Evolutionary conservation across 1,139 yeast species (phyloP).

Genomic region (Casaregolazyma suthepensis): DNA sequence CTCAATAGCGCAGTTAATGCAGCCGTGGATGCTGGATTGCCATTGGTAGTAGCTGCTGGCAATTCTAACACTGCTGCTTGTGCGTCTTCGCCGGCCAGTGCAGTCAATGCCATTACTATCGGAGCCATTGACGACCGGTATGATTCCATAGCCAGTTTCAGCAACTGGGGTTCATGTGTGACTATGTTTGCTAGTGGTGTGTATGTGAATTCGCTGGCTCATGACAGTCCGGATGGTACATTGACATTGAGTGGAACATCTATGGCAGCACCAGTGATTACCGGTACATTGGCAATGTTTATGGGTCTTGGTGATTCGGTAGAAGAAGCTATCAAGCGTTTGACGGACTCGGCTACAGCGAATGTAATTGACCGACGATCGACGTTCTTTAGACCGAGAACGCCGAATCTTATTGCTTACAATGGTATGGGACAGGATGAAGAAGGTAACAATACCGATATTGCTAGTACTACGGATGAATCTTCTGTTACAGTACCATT

Average conservation of each 20-base stretch:
- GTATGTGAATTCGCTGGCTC: slow-evolving; percentile 38
- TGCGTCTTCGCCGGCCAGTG: slow-evolving; percentile 72
- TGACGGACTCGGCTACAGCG: slow-evolving; percentile 20
- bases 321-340: slow-evolving; percentile 28
- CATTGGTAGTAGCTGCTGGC: slow-evolving; percentile 86
- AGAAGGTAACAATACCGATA: neutral
- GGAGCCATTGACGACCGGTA: slow-evolving; percentile 80
- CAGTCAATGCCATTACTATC: slow-evolving; percentile 67
- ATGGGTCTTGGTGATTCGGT: slow-evolving; percentile 51
- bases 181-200: slow-evolving; percentile 84
- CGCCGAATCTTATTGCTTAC: slow-evolving; percentile 43
- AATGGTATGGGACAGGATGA: slow-evolving; percentile 29
- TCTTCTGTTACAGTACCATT: neutral
- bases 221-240: slow-evolving; percentile 22
- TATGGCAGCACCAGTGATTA: slow-evolving; percentile 80
- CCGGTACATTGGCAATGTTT: slow-evolving; percentile 64
- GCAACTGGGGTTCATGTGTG: slow-evolving; percentile 89
- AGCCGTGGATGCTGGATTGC: slow-evolving; percentile 64
- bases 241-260: slow-evolving; percentile 71
- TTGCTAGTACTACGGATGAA: neutral
- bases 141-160: slow-evolving; percentile 66
- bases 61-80: slow-evolving; percentile 77
- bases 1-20: slow-evolving; percentile 72
- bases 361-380: slow-evolving; percentile 29
- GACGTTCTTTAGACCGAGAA: slow-evolving; percentile 37